These are phyloP conservation scores for Xylaria sp. DNA, from an alignment of 2,329 filamentous ascomycete genomes.

Conservation along the genomic window DNA sequence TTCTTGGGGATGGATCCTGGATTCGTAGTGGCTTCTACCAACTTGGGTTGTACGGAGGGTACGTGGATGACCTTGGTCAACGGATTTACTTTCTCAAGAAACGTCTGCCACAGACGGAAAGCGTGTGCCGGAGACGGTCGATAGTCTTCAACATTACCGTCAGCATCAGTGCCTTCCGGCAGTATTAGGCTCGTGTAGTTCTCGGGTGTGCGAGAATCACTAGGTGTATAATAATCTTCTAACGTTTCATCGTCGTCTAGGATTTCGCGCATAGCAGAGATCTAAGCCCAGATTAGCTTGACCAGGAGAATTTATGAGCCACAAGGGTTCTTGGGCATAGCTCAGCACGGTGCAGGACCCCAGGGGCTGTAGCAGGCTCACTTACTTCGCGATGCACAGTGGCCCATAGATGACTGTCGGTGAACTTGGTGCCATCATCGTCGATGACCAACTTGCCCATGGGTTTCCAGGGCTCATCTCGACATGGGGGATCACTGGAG, in stretches of 20 bases:
- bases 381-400: conserved; percentile 67
- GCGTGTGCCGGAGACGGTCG: conserved; percentile 74
- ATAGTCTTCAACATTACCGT: conserved; percentile 58
- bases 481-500: conserved; percentile 43
- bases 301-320: not conserved
- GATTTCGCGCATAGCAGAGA: conserved; percentile 68
- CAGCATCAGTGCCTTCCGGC: conserved; percentile 51
- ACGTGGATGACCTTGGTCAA: conserved; percentile 68
- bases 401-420: conserved; percentile 65
- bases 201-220: conserved; percentile 61
- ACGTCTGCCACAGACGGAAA: conserved; percentile 78
- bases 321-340: not conserved
- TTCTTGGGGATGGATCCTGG: conserved; percentile 65
- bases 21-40: conserved; percentile 70
- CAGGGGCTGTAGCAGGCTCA: conserved; percentile 25
- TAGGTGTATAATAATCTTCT: conserved; percentile 55
- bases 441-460: conserved; percentile 65
- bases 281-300: conserved; percentile 49
- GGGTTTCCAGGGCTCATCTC: conserved; percentile 56
- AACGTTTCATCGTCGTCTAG: conserved; percentile 64
- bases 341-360: not conserved
- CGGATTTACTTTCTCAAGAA: conserved; percentile 78
- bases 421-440: conserved; percentile 64
- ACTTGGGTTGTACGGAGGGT: conserved; percentile 72
- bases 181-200: conserved; percentile 63